Evolutionary conservation across 352 stramenopile species (phyloP).

Genomic region (Nothophytophthora sp.): DNA sequence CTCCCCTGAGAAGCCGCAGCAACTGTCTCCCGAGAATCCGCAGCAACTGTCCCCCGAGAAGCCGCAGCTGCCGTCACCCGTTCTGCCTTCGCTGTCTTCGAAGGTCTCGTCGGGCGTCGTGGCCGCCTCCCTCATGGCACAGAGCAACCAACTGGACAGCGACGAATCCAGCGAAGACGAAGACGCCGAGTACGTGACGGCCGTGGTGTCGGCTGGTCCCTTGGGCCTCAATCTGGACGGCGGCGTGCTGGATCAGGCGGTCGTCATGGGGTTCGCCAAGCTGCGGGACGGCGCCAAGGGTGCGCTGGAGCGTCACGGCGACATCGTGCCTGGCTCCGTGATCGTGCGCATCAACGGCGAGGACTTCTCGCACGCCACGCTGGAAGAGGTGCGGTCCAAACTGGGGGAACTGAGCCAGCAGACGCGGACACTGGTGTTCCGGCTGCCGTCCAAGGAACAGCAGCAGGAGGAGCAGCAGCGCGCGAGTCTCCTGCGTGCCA

Average conservation of each 20-base stretch:
- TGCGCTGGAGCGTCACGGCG: constrained; percentile 51
- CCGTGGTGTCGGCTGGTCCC: constrained; percentile 52
- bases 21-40: constrained; percentile 5
- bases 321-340: constrained; percentile 50
- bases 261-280: constrained; percentile 68
- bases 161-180: constrained; percentile 22
- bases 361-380: constrained; percentile 47
- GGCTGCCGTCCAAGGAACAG: constrained; percentile 25
- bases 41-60: constrained; percentile 9
- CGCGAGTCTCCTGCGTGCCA: not conserved
- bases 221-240: constrained; percentile 72
- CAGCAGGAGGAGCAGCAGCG: not conserved
- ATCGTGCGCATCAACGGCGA: constrained; percentile 72
- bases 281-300: constrained; percentile 57
- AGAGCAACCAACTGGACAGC: constrained; percentile 21
- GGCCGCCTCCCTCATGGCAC: constrained; percentile 16
- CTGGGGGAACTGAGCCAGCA: constrained; percentile 40
- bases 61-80: constrained; percentile 3
- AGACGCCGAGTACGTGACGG: constrained; percentile 24
- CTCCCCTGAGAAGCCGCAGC: constrained; percentile 6
- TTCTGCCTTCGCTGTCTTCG: constrained; percentile 13
- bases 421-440: constrained; percentile 51
- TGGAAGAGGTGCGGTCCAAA: constrained; percentile 39
- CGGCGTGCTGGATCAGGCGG: constrained; percentile 38
- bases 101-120: constrained; percentile 26